Percentiles rank a stretch among this genome's conserved stretches.
Evolutionary conservation across 2,329 filamentous ascomycete species (phyloP).

Genomic region (Neofusicoccum umdonicola): DNA sequence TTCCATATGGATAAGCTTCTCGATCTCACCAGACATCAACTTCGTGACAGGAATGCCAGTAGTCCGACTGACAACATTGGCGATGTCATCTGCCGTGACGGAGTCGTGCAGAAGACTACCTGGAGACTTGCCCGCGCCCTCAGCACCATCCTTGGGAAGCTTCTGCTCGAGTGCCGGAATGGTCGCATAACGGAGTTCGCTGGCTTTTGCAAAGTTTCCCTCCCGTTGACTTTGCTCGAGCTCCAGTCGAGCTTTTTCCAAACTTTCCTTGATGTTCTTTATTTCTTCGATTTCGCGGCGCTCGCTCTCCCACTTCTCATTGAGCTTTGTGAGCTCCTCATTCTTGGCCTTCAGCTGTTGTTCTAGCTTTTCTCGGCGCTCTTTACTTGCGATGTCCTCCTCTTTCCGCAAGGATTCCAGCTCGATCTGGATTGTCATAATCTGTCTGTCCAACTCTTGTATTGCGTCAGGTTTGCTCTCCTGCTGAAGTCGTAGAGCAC

Average conservation of each 20-base stretch:
- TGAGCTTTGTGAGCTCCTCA: slow-evolving; percentile 71
- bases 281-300: slow-evolving; percentile 79
- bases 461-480: slow-evolving; percentile 97
- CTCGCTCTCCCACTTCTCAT: slow-evolving; percentile 86
- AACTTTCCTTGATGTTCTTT: slow-evolving; percentile 82
- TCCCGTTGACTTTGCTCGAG: slow-evolving; percentile 83
- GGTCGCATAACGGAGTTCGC: slow-evolving; percentile 81
- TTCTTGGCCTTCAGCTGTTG: slow-evolving; percentile 72
- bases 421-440: slow-evolving; percentile 97
- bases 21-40: slow-evolving; percentile 87
- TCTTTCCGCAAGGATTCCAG: slow-evolving; percentile 92
- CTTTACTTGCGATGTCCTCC: slow-evolving; percentile 82
- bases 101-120: slow-evolving; percentile 81
- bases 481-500: slow-evolving; percentile 84
- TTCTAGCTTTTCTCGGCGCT: slow-evolving; percentile 83
- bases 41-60: slow-evolving; percentile 93
- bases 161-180: slow-evolving; percentile 80
- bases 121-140: slow-evolving; percentile 40
- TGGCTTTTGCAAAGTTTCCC: slow-evolving; percentile 86
- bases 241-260: slow-evolving; percentile 81
- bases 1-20: slow-evolving; percentile 95
- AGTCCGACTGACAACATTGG: slow-evolving; percentile 81
- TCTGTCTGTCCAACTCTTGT: slow-evolving; percentile 85
- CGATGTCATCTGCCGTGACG: slow-evolving; percentile 94
- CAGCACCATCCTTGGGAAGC: slow-evolving; percentile 69